Evolutionary conservation across 495 filamentous ascomycete species (phyloP).

Genomic region (Neurospora sp.): DNA sequence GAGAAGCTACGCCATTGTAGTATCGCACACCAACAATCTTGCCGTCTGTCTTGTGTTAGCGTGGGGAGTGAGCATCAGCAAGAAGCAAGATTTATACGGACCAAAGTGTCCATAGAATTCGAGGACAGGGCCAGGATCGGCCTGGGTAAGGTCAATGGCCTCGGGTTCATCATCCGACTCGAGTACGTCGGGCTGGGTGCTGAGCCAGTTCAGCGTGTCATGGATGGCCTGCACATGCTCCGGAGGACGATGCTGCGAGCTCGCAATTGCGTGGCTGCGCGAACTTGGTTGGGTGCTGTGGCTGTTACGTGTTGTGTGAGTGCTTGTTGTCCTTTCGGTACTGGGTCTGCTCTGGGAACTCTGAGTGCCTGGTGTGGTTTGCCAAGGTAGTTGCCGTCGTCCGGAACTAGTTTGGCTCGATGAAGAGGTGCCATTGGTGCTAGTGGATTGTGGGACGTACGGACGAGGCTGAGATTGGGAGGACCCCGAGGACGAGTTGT

Average conservation of each 20-base stretch:
- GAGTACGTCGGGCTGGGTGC: background rate
- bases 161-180: slow-evolving; percentile 40
- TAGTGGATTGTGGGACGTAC: background rate
- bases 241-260: background rate
- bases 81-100: slow-evolving; percentile 4
- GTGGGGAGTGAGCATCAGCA: background rate
- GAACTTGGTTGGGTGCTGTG: background rate
- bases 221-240: background rate
- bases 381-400: background rate
- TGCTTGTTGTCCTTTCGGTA: background rate
- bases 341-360: background rate
- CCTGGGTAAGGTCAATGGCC: slow-evolving; percentile 39
- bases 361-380: background rate
- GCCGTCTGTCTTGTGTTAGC: slow-evolving; percentile 32
- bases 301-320: background rate
- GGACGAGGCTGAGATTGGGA: background rate
- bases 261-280: background rate
- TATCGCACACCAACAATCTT: slow-evolving; percentile 78
- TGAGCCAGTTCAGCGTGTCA: background rate
- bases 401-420: background rate
- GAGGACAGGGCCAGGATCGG: slow-evolving; percentile 30
- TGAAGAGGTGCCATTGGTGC: background rate
- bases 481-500: background rate
- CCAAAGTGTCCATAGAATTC: slow-evolving; percentile 44
- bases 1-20: slow-evolving; percentile 60